Conservation (phyloP, 768 basidiomycete genomes). For the Amanita fuliginea region DNA sequence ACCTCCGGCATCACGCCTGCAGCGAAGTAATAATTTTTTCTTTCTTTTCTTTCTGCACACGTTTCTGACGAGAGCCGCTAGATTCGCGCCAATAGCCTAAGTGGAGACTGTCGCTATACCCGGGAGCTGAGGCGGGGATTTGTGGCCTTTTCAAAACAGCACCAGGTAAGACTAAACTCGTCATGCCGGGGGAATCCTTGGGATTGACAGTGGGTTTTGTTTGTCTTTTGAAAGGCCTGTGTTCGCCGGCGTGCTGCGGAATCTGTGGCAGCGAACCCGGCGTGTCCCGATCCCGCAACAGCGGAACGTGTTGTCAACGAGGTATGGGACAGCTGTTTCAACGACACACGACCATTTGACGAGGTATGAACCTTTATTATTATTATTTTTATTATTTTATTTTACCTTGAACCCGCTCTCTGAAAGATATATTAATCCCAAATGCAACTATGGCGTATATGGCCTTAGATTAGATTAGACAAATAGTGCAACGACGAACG, state of each 20-base stretch:
- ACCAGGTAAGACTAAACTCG: slow-evolving; percentile 50
- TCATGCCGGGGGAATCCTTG: no score
- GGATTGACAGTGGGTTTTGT: no score
- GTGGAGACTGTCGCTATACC: slow-evolving; percentile 84
- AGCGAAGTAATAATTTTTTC: slow-evolving; percentile 94
- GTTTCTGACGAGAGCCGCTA: no score
- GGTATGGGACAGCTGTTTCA: slow-evolving; percentile 95
- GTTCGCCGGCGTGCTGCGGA: slow-evolving; percentile 79
- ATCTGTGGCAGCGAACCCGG: slow-evolving; percentile 73
- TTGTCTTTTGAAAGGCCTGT: no score
- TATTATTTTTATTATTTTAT: no score
- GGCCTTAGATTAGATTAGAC: neutral
- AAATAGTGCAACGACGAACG: neutral
- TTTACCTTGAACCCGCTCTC: no score
- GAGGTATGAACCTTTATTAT: slow-evolving; percentile 75
- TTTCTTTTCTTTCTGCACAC: no score
- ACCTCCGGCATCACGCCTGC: slow-evolving; percentile 91
- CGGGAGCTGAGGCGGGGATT: slow-evolving; percentile 75
- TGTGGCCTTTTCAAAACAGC: slow-evolving; percentile 81
- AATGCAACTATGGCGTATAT: no score
- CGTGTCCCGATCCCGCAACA: slow-evolving; percentile 61
- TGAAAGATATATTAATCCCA: slow-evolving; percentile 12
- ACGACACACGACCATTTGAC: slow-evolving; percentile 93
- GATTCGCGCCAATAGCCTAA: slow-evolving; percentile 93
- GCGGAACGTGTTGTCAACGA: slow-evolving; percentile 91